Evolutionary conservation across 169 alveolate genomes (phyloP).

Genomic region (Theileria parva): DNA sequence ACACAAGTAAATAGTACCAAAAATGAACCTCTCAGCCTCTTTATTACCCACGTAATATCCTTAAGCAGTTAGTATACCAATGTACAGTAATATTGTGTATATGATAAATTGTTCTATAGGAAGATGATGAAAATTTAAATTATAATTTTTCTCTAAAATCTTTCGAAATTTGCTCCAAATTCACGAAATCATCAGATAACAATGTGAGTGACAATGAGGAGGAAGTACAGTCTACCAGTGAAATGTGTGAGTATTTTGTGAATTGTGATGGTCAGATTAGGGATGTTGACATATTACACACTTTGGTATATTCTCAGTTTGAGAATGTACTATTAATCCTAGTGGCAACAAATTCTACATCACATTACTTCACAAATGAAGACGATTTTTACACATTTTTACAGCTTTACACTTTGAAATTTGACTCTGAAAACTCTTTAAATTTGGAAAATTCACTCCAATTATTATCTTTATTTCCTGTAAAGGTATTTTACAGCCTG

Average conservation of each 20-base stretch:
- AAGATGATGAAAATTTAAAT: no score
- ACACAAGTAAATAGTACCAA: neutral
- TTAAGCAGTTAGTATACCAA: no score
- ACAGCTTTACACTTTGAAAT: neutral
- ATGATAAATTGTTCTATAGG: no score
- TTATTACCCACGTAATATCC: no score
- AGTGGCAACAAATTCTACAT: neutral
- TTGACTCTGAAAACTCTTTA: neutral
- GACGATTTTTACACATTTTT: conserved; percentile 2
- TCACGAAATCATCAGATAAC: no score
- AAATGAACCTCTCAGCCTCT: no score
- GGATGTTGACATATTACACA: neutral
- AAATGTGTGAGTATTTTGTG: neutral
- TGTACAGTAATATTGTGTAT: no score
- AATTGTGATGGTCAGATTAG: neutral
- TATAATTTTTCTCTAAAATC: no score
- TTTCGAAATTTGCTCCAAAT: no score
- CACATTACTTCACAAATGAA: neutral
- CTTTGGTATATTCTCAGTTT: neutral
- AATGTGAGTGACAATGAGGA: no score
- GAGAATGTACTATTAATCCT: neutral
- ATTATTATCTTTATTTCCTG: neutral
- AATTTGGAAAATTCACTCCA: no score
- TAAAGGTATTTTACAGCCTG: neutral
- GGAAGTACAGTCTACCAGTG: no score